Evolutionary conservation across 495 filamentous ascomycete species (phyloP), one percentile per base, ranked within the genome.

Genomic region (Xylaria grammica): DNA sequence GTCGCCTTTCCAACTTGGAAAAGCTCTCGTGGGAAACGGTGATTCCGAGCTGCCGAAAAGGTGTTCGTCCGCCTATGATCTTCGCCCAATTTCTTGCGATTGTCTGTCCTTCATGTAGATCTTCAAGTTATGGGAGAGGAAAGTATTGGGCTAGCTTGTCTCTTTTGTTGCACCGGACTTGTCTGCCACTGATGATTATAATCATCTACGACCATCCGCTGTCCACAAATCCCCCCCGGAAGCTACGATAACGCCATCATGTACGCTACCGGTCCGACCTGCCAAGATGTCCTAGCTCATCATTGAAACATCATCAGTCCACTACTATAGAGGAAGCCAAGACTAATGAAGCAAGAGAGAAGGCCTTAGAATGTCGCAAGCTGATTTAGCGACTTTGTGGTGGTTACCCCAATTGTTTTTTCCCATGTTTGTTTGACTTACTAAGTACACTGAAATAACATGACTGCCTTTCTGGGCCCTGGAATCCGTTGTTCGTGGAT

Each of bases 1-100:
- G 15, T 27, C 26, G 13, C 15, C 20, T 15, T 32, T 34, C 46
- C 29, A 52, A 20, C 17, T 32, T 52, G 30, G 26, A 22, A 32
- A 59, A 36, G 56, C n/a, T 13, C 24, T 19, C 24, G 8, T 20
- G 11, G 17, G 38, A n/a, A 20, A 20, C 15, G 34, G 29, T 36
- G n/a, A 36, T 48, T 48, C 40, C 56, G 42, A 59, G 56, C 42
- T 59, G 24, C 42, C 56, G 24, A 22, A 59, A 59, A 4, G 15
- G 42, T 48, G 24, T 1, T 48, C 19, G 15, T 36, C n/a, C 44
- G 56, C 42, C 56, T 44, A 44, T 57, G 38, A 44, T 29, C 19
- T 30, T 30, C 22, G 24, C 26, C 22, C 27, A 59, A 2, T 0
- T 59, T 30, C n/a, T 22, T 32, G 34, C 15, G 40, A 59, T 59